These are phyloP conservation scores for Ploettnerulaceae sp. DNA, from an alignment of 2,329 filamentous ascomycete genomes.

Conservation along the genomic window DNA sequence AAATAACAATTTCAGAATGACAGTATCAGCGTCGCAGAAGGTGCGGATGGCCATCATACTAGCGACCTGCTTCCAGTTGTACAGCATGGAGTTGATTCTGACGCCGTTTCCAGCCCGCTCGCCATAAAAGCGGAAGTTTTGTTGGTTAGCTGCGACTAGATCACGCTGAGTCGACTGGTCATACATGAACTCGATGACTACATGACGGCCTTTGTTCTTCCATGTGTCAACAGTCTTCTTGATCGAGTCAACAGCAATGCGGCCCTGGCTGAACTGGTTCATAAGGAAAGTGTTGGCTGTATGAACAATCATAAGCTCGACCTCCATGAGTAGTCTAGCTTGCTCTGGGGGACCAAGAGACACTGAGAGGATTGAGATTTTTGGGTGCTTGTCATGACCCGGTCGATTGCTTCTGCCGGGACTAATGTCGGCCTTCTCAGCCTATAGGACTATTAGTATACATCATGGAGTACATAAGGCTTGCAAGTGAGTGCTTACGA, in stretches of 20 bases:
- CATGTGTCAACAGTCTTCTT: slow-evolving; percentile 34
- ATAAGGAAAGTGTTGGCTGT: slow-evolving; percentile 34
- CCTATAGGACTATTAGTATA: slow-evolving; percentile 17
- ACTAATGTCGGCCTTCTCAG: slow-evolving; percentile 32
- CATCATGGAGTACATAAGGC: not conserved
- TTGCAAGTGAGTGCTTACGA: slow-evolving; percentile 28
- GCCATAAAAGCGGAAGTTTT: slow-evolving; percentile 42
- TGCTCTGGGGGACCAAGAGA: slow-evolving; percentile 30
- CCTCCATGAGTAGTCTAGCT: slow-evolving; percentile 30
- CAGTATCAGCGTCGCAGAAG: slow-evolving; percentile 45
- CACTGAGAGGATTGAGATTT: slow-evolving; percentile 22
- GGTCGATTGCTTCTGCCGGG: slow-evolving; percentile 5
- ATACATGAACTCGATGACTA: slow-evolving; percentile 47
- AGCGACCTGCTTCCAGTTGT: slow-evolving; percentile 44
- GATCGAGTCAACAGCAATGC: slow-evolving; percentile 28
- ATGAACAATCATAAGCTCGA: slow-evolving; percentile 32
- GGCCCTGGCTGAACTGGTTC: slow-evolving; percentile 31
- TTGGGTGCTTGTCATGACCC: slow-evolving; percentile 16
- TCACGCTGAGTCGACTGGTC: slow-evolving; percentile 46
- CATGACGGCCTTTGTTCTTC: slow-evolving; percentile 42
- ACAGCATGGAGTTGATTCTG: slow-evolving; percentile 40
- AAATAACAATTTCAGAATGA: slow-evolving; percentile 44
- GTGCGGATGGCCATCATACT: slow-evolving; percentile 45
- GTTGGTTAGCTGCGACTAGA: slow-evolving; percentile 42
- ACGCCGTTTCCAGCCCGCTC: slow-evolving; percentile 36